Evolutionary conservation across 2,329 filamentous ascomycete genomes (phyloP).

Genomic region (Diaporthe eres): DNA sequence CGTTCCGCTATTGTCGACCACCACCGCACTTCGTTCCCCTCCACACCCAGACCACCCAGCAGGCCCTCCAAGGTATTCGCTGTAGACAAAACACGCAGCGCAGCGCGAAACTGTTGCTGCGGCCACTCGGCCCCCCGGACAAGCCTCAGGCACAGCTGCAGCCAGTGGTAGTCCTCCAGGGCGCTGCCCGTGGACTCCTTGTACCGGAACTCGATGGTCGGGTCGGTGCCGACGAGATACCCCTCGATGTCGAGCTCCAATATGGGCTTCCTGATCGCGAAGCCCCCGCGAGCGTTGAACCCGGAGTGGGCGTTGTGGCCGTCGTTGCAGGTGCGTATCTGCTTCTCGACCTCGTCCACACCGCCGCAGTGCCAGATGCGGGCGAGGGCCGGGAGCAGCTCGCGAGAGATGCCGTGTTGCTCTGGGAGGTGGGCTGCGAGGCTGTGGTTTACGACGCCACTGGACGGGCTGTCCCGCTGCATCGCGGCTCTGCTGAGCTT

Average conservation of each 20-base stretch:
- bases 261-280: not conserved
- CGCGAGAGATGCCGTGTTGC: not conserved
- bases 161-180: not conserved
- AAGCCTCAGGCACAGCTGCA: not conserved
- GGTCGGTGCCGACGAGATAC: not conserved
- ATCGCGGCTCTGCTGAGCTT: not conserved
- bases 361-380: not conserved
- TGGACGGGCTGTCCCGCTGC: not conserved
- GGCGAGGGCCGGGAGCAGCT: not conserved
- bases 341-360: not conserved
- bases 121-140: not conserved
- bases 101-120: not conserved
- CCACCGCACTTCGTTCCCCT: not conserved
- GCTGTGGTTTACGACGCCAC: not conserved
- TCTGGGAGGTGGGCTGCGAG: not conserved
- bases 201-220: constrained; percentile 4
- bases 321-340: not conserved
- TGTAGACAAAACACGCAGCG: not conserved
- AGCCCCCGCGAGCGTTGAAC: not conserved
- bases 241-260: not conserved
- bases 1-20: not conserved
- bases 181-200: constrained; percentile 11
- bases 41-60: not conserved
- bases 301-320: not conserved
- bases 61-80: not conserved